These are phyloP conservation scores for Eutrema heterophyllum DNA, from an alignment of 345 rosid genomes.

Conservation along the genomic window DNA sequence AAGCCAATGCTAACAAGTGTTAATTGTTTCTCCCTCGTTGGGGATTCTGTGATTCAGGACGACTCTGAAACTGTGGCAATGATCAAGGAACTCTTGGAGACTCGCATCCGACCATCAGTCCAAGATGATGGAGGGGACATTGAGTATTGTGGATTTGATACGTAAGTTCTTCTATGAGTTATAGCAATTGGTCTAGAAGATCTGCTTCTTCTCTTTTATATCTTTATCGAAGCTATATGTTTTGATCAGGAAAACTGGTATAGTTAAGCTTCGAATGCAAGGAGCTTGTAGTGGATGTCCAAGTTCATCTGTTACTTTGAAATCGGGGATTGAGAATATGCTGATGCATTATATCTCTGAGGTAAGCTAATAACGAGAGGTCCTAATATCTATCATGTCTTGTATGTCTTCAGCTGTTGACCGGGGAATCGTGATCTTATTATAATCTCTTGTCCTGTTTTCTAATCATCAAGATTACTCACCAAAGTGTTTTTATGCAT, in stretches of 20 bases:
- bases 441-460: not conserved
- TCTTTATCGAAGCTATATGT: not conserved
- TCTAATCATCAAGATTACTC: slow-evolving; percentile 1
- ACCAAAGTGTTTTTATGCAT: not conserved
- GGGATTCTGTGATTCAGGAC: slow-evolving; percentile 64
- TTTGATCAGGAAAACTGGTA: slow-evolving; percentile 69
- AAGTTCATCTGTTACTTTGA: slow-evolving; percentile 93
- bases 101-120: slow-evolving; percentile 95
- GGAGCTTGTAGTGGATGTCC: slow-evolving; percentile 99
- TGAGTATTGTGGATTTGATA: slow-evolving; percentile 79
- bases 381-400: not conserved
- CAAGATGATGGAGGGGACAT: slow-evolving; percentile 99
- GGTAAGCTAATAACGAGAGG: too few relatives aligned
- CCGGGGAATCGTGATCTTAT: not conserved
- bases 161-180: slow-evolving; percentile 40
- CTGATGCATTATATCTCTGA: slow-evolving; percentile 94
- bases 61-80: slow-evolving; percentile 97
- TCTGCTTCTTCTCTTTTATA: not conserved
- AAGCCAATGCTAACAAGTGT: not conserved
- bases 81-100: slow-evolving; percentile 96
- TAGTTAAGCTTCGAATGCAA: slow-evolving; percentile 92
- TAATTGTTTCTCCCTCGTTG: not conserved
- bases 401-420: not conserved
- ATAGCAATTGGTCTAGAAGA: not conserved
- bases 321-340: slow-evolving; percentile 98